Percentiles rank a stretch among this genome's conserved stretches.
phyloP scores from a whole-genome alignment of 768 basidiomycete genomes.

The Mycena rosella region DNA sequence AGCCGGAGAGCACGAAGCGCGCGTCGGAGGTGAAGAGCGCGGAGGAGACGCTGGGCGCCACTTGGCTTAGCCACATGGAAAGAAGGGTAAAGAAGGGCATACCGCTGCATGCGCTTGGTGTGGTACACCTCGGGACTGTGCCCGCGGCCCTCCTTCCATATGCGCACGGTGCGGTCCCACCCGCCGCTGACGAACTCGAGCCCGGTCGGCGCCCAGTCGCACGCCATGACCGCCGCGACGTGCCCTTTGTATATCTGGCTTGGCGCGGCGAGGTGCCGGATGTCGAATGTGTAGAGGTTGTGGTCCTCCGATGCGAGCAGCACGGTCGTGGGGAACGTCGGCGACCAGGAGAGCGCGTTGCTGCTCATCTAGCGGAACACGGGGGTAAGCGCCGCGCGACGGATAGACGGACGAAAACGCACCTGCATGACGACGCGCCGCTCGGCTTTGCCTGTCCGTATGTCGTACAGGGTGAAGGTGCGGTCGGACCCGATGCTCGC shows the following conservation, averaged over 20 bases:
- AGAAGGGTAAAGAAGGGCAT: conserved; percentile 27
- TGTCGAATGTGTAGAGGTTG: conserved; percentile 98
- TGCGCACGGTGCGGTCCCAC: conserved; percentile 94
- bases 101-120: conserved; percentile 99
- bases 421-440: conserved; percentile 92
- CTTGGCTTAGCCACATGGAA: conserved; percentile 2
- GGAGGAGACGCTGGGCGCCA: conserved; percentile 81
- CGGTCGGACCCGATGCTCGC: conserved; percentile 95
- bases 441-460: conserved; percentile 96
- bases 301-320: conserved; percentile 99
- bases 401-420: neutral
- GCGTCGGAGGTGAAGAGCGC: conserved; percentile 92
- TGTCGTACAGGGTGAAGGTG: conserved; percentile 96
- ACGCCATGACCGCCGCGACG: conserved; percentile 95
- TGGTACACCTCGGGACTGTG: conserved; percentile 92
- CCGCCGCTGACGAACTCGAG: conserved; percentile 96
- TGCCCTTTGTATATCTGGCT: conserved; percentile 97
- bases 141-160: conserved; percentile 92
- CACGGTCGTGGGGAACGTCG: conserved; percentile 91
- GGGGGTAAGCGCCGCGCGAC: neutral
- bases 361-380: conserved; percentile 75
- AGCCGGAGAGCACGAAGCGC: conserved; percentile 90
- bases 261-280: conserved; percentile 84
- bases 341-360: conserved; percentile 95
- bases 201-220: conserved; percentile 98